A percentile compares a stretch with the other conserved stretches of the same genome.
Evolutionary conservation across 1,139 yeast species (phyloP).

Genomic region (Kurtzmaniella natalensis): DNA sequence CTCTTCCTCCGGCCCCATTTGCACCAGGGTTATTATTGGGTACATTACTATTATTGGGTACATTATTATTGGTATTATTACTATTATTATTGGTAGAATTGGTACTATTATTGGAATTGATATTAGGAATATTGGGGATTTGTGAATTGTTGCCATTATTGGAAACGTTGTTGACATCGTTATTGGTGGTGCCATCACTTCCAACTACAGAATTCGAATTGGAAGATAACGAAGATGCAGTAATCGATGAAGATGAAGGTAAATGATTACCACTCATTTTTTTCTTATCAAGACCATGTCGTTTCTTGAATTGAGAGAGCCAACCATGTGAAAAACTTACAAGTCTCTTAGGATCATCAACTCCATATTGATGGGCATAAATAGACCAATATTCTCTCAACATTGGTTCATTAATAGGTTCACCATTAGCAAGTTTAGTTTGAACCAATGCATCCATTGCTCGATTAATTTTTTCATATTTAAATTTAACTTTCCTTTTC

Average conservation of each 20-base stretch:
- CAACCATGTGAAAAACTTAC: conserved; percentile 58
- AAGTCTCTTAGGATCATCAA: conserved; percentile 54
- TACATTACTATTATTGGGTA: background rate
- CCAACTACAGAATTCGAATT: background rate
- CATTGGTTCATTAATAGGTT: conserved; percentile 51
- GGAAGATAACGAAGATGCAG: conserved; percentile 3
- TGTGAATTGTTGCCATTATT: conserved; percentile 1
- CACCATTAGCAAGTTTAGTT: conserved; percentile 36
- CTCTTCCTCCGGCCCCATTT: background rate
- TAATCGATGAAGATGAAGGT: conserved; percentile 1
- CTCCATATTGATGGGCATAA: conserved; percentile 54
- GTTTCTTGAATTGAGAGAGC: conserved; percentile 55
- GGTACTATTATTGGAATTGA: background rate
- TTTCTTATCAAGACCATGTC: conserved; percentile 48
- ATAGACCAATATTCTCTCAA: conserved; percentile 53
- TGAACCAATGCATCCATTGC: conserved; percentile 56
- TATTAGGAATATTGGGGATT: background rate
- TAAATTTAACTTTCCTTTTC: conserved; percentile 46
- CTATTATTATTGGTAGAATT: conserved; percentile 2
- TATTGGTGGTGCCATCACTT: conserved; percentile 7
- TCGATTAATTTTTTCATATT: conserved; percentile 52
- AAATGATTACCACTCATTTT: conserved; percentile 22
- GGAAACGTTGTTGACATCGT: conserved; percentile 3
- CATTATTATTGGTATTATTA: conserved; percentile 5
- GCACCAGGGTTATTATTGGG: background rate